Evolutionary conservation across 306 rosid genomes (phyloP).

Genomic region (Vigna reflexopilosa): DNA sequence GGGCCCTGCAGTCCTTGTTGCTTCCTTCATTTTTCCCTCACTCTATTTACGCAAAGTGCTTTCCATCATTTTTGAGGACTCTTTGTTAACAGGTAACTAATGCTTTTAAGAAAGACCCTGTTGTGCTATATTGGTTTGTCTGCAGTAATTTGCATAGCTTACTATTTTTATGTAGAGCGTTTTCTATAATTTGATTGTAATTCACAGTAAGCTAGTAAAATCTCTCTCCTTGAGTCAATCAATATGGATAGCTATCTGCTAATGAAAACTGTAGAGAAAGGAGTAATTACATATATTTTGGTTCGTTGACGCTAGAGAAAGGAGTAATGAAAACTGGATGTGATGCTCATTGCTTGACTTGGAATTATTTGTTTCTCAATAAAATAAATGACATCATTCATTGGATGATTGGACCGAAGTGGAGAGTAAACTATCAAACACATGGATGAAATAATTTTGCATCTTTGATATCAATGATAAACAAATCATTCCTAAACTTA

Average conservation of each 20-base stretch:
- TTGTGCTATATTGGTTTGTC: conserved; percentile 31
- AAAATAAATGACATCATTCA: conserved; percentile 7
- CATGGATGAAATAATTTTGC: conserved; percentile 28
- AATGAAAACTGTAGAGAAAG: conserved; percentile 20
- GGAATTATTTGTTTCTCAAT: conserved; percentile 27
- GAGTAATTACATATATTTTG: conserved; percentile 28
- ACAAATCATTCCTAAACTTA: conserved; percentile 6
- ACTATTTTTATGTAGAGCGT: conserved; percentile 12
- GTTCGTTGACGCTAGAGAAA: conserved; percentile 26
- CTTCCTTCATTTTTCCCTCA: conserved; percentile 95
- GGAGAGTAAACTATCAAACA: conserved; percentile 21
- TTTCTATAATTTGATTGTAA: conserved; percentile 26
- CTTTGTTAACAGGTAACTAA: conserved; percentile 78
- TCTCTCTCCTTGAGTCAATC: conserved; percentile 36
- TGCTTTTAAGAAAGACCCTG: conserved; percentile 32
- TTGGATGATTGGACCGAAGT: conserved; percentile 38
- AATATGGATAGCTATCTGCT: conserved; percentile 20
- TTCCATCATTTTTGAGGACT: conserved; percentile 88
- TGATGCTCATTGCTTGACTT: conserved; percentile 33
- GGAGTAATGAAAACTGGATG: too few species aligned
- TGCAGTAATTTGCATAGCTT: conserved; percentile 9
- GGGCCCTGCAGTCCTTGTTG: conserved; percentile 91
- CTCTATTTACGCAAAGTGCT: conserved; percentile 85
- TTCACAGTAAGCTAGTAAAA: conserved; percentile 4
- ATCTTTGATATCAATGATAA: conserved; percentile 29